Percentiles rank a stretch among this genome's conserved stretches.
Evolutionary conservation across 139 green algal species (phyloP).

Genomic region (Micractinium conductrix): DNA sequence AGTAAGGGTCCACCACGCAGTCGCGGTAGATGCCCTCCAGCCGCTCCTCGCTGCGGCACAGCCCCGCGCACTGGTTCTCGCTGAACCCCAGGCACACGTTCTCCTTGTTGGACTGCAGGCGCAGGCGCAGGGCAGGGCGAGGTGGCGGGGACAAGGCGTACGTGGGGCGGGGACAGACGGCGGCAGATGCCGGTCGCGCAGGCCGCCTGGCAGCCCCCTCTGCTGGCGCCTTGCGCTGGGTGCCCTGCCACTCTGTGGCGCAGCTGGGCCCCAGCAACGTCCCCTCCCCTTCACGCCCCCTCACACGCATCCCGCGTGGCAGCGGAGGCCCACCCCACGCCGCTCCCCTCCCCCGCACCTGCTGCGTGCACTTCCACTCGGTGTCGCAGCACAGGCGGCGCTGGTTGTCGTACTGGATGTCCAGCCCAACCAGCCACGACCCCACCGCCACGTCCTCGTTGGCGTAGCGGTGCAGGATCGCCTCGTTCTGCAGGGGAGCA

Average conservation of each 20-base stretch:
- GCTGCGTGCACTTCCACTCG: conserved; percentile 44
- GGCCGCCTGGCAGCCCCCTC: no score
- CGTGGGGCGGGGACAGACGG: neutral
- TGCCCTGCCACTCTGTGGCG: no score
- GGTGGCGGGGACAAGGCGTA: neutral
- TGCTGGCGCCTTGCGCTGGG: no score
- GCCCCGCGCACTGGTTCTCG: conserved; percentile 58
- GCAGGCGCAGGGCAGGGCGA: neutral
- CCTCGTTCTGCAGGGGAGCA: conserved; percentile 30
- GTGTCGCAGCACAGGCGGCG: conserved; percentile 67
- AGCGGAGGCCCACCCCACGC: neutral
- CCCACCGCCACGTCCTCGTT: conserved; percentile 82
- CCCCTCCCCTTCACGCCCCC: neutral
- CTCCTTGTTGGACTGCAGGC: conserved; percentile 38
- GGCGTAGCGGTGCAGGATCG: conserved; percentile 70
- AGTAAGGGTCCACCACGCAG: conserved; percentile 50
- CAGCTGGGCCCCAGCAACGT: neutral
- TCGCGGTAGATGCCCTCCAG: conserved; percentile 54
- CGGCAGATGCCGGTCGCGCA: neutral
- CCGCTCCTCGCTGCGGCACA: conserved; percentile 52
- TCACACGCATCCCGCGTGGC: neutral
- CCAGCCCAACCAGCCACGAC: conserved; percentile 76
- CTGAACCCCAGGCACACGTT: conserved; percentile 58
- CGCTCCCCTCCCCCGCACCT: conserved; percentile 24
- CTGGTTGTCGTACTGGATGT: conserved; percentile 75